Base-by-base conservation (phyloP, 2,329 filamentous ascomycete species). In the Talaromyces islandicus region DNA sequence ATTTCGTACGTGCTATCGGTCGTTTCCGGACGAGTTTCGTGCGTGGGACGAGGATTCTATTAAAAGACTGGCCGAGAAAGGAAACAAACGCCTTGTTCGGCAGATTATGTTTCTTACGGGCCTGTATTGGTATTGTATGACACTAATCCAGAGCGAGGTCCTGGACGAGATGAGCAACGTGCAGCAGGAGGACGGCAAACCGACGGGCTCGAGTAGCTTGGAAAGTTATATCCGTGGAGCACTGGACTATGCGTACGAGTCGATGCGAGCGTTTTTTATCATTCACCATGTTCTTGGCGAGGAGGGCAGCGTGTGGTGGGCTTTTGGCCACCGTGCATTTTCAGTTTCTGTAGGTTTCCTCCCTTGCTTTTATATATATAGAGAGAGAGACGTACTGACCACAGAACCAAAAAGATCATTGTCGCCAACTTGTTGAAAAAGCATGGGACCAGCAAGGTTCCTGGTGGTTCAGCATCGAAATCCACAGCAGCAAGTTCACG, bases 271-370 rank as follows among this genome's bases (percentile, higher is more conserved):
- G 10, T 62, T 62, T 35, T 62, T 62, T 19, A 41, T 55, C 9
- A 62, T 60, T 53, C 54, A 60, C 27, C 12, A 50, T 4, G 58
- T 62, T 11, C 57, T 62, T n/a, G 51, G 58, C 19, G 60, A 53
- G 7, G 54, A 62, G 19, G 53, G 50, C n/a, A 58, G 60, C 52
- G 60, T 61, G 1, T 62, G 60, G 60, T 62, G 60, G 60, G 54
- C 60, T 17, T 62, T 62, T 57, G 56, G 48, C 38, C 60, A 62
- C 43, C 60, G 60, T 14, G 60, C 60, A 17, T 62, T 62, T 56
- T 54, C 54, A n/a, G 54, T 43, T 14, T 59, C 60, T n/a, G 60
- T 62, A 52, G 14, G 50, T 58, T 21, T 14, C 24, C 7, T 24
- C 27, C 51, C 29, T 24, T 10, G 35, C 6, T 38, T 19, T 19